Evolutionary conservation across 768 basidiomycete species (phyloP).

Genomic region (Tricholoma sp.): DNA sequence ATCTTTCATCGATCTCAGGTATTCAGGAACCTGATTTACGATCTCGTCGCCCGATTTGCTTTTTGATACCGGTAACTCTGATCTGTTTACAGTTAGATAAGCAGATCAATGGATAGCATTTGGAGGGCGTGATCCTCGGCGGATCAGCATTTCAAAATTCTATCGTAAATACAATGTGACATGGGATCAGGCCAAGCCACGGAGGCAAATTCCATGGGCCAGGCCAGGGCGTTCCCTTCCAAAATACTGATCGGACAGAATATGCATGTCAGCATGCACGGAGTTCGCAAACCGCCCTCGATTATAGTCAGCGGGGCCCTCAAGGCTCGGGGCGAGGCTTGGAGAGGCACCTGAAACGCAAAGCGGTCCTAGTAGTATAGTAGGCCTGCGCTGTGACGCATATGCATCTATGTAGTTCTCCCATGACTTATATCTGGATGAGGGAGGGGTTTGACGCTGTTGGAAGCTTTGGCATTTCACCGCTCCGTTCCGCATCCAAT

Average conservation of each 20-base stretch:
- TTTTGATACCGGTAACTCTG: slow-evolving; percentile 11
- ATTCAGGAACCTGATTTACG: slow-evolving; percentile 16
- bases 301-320: too few species aligned
- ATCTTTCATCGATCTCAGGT: slow-evolving; percentile 11
- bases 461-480: too few species aligned
- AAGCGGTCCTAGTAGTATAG: too few species aligned
- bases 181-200: background rate
- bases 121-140: slow-evolving; percentile 8
- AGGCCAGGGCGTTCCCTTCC: background rate
- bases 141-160: slow-evolving; percentile 1
- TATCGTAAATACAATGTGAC: background rate
- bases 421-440: too few species aligned
- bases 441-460: too few species aligned
- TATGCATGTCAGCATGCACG: background rate
- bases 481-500: too few species aligned
- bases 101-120: slow-evolving; percentile 10
- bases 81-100: background rate
- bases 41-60: slow-evolving; percentile 11
- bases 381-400: too few species aligned
- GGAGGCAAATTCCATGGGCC: background rate
- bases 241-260: background rate
- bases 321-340: too few species aligned
- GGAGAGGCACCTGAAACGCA: too few species aligned
- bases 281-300: too few species aligned
- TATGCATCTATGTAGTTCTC: too few species aligned